Evolutionary conservation across 768 basidiomycete genomes (phyloP).

Genomic region (Lenzites betulinus): DNA sequence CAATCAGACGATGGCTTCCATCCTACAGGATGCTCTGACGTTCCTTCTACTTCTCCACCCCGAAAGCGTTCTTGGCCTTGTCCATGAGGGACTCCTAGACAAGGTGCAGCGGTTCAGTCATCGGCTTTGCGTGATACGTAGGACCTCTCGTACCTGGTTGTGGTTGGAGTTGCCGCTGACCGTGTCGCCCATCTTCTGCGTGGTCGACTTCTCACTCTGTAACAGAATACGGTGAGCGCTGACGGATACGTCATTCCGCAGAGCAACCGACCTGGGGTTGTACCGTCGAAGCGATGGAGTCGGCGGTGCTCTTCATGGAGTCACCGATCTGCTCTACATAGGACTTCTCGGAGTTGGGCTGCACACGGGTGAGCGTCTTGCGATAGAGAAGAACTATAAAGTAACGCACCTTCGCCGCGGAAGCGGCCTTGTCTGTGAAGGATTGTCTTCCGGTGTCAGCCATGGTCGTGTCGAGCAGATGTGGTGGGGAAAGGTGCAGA

Average conservation of each 20-base stretch:
- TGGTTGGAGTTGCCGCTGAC: slow-evolving; percentile 34
- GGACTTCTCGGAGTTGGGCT: slow-evolving; percentile 39
- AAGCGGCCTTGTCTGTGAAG: slow-evolving; percentile 35
- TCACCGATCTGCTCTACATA: slow-evolving; percentile 38
- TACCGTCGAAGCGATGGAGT: slow-evolving; percentile 30
- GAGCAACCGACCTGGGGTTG: slow-evolving; percentile 28
- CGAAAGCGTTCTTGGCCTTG: slow-evolving; percentile 36
- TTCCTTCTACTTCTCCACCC: slow-evolving; percentile 12
- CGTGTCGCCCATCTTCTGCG: slow-evolving; percentile 36
- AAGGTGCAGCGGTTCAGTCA: background rate
- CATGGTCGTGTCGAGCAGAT: slow-evolving; percentile 24
- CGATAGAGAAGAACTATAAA: background rate
- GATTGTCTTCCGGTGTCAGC: slow-evolving; percentile 36
- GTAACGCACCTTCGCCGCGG: slow-evolving; percentile 31
- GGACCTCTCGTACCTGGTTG: slow-evolving; percentile 15
- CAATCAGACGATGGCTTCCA: background rate
- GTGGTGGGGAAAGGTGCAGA: background rate
- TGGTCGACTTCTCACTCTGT: slow-evolving; percentile 36
- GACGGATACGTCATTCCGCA: background rate
- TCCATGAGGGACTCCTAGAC: slow-evolving; percentile 28
- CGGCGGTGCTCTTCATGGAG: slow-evolving; percentile 32
- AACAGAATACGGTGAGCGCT: background rate
- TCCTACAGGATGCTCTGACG: no score
- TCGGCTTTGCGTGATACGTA: background rate
- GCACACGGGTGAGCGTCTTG: background rate